Evolutionary conservation across 2,329 filamentous ascomycete species (phyloP).

Genomic region (Aspergillus brunneoviolaceus): DNA sequence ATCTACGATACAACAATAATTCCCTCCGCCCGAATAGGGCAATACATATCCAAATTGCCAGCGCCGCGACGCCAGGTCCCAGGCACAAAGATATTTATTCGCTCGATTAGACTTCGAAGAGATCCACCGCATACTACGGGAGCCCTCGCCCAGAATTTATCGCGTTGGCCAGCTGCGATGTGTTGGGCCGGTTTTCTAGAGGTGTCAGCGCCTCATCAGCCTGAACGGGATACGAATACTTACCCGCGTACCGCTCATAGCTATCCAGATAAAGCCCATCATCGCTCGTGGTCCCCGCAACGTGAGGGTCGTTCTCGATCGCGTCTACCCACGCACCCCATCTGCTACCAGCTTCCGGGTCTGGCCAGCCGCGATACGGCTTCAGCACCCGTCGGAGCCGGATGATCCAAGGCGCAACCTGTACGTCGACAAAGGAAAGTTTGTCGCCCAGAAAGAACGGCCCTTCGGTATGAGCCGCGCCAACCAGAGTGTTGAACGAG

Average conservation of each 20-base stretch:
- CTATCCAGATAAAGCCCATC: conserved; percentile 67
- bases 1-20: neutral
- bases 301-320: conserved; percentile 62
- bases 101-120: neutral
- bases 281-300: conserved; percentile 66
- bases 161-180: conserved; percentile 58
- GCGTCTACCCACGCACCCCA: conserved; percentile 71
- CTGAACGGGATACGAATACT: conserved; percentile 25
- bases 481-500: conserved; percentile 63
- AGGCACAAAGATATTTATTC: neutral
- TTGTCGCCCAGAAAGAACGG: conserved; percentile 66
- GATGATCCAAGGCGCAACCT: conserved; percentile 73
- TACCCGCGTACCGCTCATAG: conserved; percentile 62
- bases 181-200: conserved; percentile 59
- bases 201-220: conserved; percentile 14
- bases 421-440: conserved; percentile 68
- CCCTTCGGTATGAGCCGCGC: conserved; percentile 58
- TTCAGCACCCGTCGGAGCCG: conserved; percentile 65
- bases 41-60: neutral
- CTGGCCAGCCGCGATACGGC: conserved; percentile 65
- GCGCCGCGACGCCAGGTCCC: neutral
- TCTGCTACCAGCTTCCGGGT: conserved; percentile 61
- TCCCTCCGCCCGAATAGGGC: neutral
- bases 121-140: conserved; percentile 38
- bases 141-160: conserved; percentile 58